Percentiles rank a stretch among this genome's conserved stretches.
These are phyloP conservation scores for Arthrobotrys pseudoclavata DNA, from an alignment of 2,329 filamentous ascomycete species.

Conservation along the genomic window DNA sequence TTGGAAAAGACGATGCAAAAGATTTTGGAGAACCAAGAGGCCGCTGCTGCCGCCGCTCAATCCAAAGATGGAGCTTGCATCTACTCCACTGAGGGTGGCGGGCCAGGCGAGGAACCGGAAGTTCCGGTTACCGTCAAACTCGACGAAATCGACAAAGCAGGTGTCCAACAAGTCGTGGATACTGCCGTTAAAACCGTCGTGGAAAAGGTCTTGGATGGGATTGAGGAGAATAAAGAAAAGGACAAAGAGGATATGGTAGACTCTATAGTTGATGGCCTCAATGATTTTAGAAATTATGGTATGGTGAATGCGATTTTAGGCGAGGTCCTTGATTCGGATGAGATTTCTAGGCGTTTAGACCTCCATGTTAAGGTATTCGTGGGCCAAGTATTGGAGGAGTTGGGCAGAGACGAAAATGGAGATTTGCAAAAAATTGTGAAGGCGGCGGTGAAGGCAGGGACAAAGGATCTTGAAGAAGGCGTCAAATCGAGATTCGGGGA, in stretches of 20 bases:
- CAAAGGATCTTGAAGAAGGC: constrained; percentile 14
- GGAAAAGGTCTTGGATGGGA: neutral
- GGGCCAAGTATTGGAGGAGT: neutral
- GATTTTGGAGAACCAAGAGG: constrained; percentile 43
- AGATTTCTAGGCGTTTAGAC: neutral
- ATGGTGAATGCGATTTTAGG: neutral
- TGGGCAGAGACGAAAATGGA: constrained; percentile 13
- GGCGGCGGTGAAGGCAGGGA: constrained; percentile 6
- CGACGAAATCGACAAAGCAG: constrained; percentile 31
- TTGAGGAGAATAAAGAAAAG: neutral
- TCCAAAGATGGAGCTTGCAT: constrained; percentile 30
- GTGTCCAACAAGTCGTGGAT: constrained; percentile 19
- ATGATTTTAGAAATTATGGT: neutral
- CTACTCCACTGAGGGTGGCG: constrained; percentile 12
- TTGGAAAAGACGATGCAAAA: constrained; percentile 29
- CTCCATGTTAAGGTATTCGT: neutral
- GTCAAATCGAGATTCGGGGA: constrained; percentile 17
- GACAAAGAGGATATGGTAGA: neutral
- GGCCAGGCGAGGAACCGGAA: constrained; percentile 27
- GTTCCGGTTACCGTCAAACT: constrained; percentile 33
- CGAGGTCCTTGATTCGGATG: neutral
- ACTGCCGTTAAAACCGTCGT: constrained; percentile 2
- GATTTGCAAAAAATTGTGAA: constrained; percentile 5
- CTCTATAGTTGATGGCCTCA: neutral
- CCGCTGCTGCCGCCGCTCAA: constrained; percentile 2